These are phyloP conservation scores for Blastobotrys attinorum DNA, from an alignment of 805 yeast species.

Conservation along the genomic window DNA sequence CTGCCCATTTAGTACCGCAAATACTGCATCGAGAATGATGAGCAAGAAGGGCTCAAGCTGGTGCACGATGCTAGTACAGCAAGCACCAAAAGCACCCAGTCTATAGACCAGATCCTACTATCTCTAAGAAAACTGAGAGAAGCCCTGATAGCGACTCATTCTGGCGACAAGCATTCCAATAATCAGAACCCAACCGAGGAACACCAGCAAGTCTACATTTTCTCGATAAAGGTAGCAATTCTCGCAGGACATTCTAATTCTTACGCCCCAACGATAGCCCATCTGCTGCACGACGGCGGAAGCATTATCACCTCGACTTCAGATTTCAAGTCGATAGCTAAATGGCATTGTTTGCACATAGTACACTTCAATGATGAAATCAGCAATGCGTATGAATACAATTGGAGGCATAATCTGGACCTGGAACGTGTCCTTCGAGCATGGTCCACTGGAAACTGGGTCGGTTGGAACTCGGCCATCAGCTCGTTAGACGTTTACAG, in stretches of 20 bases:
- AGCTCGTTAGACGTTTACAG: conserved; percentile 6
- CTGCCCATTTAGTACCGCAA: no score
- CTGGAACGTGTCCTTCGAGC: conserved; percentile 7
- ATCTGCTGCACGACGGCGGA: conserved; percentile 32
- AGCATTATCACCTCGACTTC: conserved; percentile 35
- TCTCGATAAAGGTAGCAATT: conserved; percentile 40
- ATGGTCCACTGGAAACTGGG: conserved; percentile 8
- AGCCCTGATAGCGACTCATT: conserved; percentile 35
- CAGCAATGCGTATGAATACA: conserved; percentile 16
- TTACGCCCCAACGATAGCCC: conserved; percentile 45
- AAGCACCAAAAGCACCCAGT: no score
- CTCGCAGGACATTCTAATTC: conserved; percentile 44
- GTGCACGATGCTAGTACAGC: no score
- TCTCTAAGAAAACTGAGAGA: conserved; percentile 42
- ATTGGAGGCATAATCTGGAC: conserved; percentile 8
- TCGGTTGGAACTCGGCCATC: conserved; percentile 9
- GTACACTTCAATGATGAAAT: conserved; percentile 16
- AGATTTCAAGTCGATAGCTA: no score
- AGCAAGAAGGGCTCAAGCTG: no score
- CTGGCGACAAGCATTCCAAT: conserved; percentile 32
- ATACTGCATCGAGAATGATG: no score
- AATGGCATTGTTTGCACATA: conserved; percentile 38
- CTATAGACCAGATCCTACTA: conserved; percentile 10
- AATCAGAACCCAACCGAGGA: not conserved
- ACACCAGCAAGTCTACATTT: conserved; percentile 40